These are phyloP conservation scores for Zygosaccharomyces lentus DNA, from an alignment of 805 yeast genomes.

Conservation along the genomic window DNA sequence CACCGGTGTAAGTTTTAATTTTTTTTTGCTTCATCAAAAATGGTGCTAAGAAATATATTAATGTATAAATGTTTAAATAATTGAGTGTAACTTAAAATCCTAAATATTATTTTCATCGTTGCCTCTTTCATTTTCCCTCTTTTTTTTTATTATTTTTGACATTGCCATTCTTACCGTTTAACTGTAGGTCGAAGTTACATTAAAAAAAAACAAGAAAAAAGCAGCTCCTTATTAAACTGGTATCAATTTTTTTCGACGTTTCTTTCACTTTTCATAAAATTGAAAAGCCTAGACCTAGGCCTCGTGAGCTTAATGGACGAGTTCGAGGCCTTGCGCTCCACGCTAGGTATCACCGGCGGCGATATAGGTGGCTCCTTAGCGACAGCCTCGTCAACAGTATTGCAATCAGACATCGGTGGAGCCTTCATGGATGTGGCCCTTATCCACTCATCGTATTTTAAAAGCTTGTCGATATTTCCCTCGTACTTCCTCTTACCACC, in stretches of 20 bases:
- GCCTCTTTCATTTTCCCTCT: not conserved
- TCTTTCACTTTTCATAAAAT: conserved; percentile 20
- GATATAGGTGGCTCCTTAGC: conserved; percentile 17
- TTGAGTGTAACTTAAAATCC: not conserved
- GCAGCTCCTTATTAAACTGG: not conserved
- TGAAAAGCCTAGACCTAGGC: conserved; percentile 27
- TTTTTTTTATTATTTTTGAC: not conserved
- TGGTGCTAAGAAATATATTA: not conserved
- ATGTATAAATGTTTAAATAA: not conserved
- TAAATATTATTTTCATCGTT: not conserved
- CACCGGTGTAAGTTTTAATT: conserved; percentile 35
- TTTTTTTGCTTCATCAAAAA: not conserved
- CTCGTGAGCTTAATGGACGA: conserved; percentile 14
- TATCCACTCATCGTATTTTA: conserved; percentile 25
- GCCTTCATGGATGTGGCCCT: conserved; percentile 11
- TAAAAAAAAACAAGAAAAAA: no score
- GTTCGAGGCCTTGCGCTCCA: conserved; percentile 11
- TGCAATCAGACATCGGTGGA: conserved; percentile 6
- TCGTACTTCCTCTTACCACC: conserved; percentile 11
- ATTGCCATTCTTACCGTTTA: not conserved
- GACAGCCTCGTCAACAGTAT: conserved; percentile 12
- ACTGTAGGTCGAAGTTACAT: not conserved
- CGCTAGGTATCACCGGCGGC: conserved; percentile 3
- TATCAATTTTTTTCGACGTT: not conserved
- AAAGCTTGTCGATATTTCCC: conserved; percentile 21